phyloP scores from a whole-genome alignment of 805 yeast genomes.

The Metschnikowia gelsemii region DNA sequence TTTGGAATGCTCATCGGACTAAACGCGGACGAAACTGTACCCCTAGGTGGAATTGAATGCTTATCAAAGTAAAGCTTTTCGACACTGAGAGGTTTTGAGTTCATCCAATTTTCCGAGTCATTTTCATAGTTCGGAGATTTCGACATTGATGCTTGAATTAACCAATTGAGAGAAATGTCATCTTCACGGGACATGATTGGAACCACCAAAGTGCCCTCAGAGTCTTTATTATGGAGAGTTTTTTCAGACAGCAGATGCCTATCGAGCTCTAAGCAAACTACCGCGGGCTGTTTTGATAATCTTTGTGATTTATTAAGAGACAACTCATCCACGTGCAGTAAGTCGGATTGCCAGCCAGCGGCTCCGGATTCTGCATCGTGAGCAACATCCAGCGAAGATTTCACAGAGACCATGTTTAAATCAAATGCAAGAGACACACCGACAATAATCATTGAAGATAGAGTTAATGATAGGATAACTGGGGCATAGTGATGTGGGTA shows the following conservation, averaged over 20 bases:
- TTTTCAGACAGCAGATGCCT: background rate
- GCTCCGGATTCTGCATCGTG: constrained; percentile 5
- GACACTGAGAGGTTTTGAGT: constrained; percentile 1
- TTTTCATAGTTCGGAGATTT: constrained; percentile 12
- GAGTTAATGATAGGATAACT: background rate
- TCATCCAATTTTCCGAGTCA: constrained; percentile 18
- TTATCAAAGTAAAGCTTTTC: constrained; percentile 2
- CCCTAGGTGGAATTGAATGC: constrained; percentile 1
- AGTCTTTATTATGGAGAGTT: constrained; percentile 11
- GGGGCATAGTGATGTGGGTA: constrained; percentile 1
- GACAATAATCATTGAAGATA: background rate
- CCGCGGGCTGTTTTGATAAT: constrained; percentile 1
- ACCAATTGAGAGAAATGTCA: constrained; percentile 11
- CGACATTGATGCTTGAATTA: constrained; percentile 15
- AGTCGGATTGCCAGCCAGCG: constrained; percentile 7
- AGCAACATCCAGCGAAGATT: background rate
- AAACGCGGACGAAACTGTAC: background rate
- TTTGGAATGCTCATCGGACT: background rate
- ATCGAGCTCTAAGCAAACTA: background rate
- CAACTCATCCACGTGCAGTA: constrained; percentile 7
- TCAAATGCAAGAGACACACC: constrained; percentile 1
- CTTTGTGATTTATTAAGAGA: constrained; percentile 11
- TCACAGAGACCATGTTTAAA: background rate
- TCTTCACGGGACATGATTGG: constrained; percentile 3
- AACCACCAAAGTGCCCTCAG: constrained; percentile 10